A percentile compares a stretch with the other conserved stretches of the same genome.
phyloP scores from a whole-genome alignment of 768 basidiomycete species.

The Termitomyces sp. region DNA sequence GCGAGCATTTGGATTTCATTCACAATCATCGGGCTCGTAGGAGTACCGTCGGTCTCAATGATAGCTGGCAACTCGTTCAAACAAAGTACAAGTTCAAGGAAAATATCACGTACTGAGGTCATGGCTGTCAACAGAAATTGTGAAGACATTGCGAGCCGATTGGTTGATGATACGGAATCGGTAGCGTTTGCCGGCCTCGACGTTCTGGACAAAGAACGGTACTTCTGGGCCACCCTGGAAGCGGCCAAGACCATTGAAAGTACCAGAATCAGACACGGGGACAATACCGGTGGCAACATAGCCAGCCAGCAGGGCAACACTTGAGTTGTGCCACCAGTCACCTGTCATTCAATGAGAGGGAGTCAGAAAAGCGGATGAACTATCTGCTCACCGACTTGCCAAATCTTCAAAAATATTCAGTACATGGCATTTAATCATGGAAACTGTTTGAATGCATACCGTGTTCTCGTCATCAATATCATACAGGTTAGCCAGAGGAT shows the following conservation, averaged over 20 bases:
- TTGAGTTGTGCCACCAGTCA: conserved; percentile 38
- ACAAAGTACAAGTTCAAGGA: neutral
- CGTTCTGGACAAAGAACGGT: conserved; percentile 29
- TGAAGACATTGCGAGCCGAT: conserved; percentile 40
- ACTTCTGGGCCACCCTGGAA: conserved; percentile 32
- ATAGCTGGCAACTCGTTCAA: conserved; percentile 12
- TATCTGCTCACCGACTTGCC: conserved; percentile 15
- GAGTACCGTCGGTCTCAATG: conserved; percentile 30
- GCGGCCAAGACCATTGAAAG: conserved; percentile 46
- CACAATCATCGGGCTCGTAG: conserved; percentile 19
- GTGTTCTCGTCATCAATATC: conserved; percentile 15
- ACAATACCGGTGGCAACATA: conserved; percentile 21
- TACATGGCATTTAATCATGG: neutral
- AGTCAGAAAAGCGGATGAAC: neutral
- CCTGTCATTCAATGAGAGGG: conserved; percentile 6
- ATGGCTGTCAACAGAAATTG: conserved; percentile 32
- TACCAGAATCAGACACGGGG: conserved; percentile 29
- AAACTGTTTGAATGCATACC: neutral
- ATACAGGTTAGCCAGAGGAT: conserved; percentile 13
- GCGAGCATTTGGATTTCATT: conserved; percentile 33
- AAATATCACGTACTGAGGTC: conserved; percentile 13
- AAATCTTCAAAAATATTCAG: conserved; percentile 7
- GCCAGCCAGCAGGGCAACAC: conserved; percentile 21
- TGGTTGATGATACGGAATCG: conserved; percentile 49
- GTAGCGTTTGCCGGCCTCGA: conserved; percentile 34